Percentiles rank a stretch among this genome's conserved stretches.
These are phyloP conservation scores for Phytophthora quininea DNA, from an alignment of 352 stramenopile species.

Conservation along the genomic window DNA sequence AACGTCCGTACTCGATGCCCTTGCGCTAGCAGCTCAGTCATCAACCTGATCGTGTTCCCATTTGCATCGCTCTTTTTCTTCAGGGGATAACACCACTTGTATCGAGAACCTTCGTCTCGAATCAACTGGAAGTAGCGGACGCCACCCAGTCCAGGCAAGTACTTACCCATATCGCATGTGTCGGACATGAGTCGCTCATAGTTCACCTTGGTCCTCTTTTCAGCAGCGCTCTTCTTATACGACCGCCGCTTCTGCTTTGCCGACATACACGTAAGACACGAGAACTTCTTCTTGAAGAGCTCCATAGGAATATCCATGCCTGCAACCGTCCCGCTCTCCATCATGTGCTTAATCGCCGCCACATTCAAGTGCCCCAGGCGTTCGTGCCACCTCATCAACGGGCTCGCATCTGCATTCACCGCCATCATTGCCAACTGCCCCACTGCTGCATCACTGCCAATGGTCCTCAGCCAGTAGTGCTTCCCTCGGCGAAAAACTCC, in stretches of 20 bases:
- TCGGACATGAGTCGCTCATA: neutral
- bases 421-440: neutral
- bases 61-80: slow-evolving; percentile 12
- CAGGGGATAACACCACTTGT: slow-evolving; percentile 8
- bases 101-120: slow-evolving; percentile 11
- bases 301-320: neutral
- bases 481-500: neutral
- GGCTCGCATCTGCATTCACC: slow-evolving; percentile 2
- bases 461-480: neutral
- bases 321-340: neutral
- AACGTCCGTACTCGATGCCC: slow-evolving; percentile 7
- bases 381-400: slow-evolving; percentile 6
- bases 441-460: neutral
- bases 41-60: neutral
- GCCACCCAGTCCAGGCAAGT: neutral
- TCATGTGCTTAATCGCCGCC: slow-evolving; percentile 3
- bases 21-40: neutral
- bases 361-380: slow-evolving; percentile 4
- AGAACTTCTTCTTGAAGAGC: slow-evolving; percentile 1
- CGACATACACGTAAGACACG: neutral
- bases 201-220: neutral
- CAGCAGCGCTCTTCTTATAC: neutral
- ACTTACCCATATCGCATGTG: neutral
- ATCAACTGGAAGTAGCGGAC: slow-evolving; percentile 19
- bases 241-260: slow-evolving; percentile 4